Evolutionary conservation across 2,329 filamentous ascomycete genomes (phyloP).

Genomic region (Neoscytalidium dimidiatum): DNA sequence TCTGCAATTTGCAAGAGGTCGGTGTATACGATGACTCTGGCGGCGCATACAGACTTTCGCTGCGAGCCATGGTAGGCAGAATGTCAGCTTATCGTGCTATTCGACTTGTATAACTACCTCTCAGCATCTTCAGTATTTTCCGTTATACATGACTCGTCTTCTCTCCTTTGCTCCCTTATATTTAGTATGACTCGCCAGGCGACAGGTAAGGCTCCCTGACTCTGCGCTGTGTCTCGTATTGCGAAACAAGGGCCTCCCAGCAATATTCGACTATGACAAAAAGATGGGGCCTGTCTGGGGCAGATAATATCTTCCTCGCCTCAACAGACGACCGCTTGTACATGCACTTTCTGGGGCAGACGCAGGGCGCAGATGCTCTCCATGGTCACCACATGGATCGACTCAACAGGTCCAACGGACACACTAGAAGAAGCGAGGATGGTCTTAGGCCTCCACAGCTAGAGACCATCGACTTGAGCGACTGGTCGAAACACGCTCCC

Average conservation of each 20-base stretch:
- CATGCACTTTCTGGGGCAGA: slow-evolving; percentile 1
- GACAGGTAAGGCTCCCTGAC: not conserved
- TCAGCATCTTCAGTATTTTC: not conserved
- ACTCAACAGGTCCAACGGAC: slow-evolving; percentile 1
- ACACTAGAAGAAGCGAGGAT: not conserved
- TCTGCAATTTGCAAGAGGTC: not conserved
- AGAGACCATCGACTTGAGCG: slow-evolving; percentile 6
- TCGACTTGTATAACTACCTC: not conserved
- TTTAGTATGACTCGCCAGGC: slow-evolving; percentile 13
- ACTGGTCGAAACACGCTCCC: not conserved
- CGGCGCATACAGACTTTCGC: not conserved
- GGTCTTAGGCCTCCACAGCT: not conserved
- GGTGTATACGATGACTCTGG: not conserved
- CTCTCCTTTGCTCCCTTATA: slow-evolving; percentile 2
- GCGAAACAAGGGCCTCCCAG: not conserved
- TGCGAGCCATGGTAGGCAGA: not conserved
- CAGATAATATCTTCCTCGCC: not conserved
- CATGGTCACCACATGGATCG: slow-evolving; percentile 5
- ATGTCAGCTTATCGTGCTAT: not conserved
- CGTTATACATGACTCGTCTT: not conserved
- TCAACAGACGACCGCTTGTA: slow-evolving; percentile 3
- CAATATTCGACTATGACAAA: slow-evolving; percentile 4
- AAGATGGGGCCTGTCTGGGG: slow-evolving; percentile 12
- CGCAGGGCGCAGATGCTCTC: slow-evolving; percentile 15
- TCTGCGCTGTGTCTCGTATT: slow-evolving; percentile 1